These are phyloP conservation scores for Arthromyces matolae DNA, from an alignment of 768 basidiomycete genomes.

Conservation along the genomic window DNA sequence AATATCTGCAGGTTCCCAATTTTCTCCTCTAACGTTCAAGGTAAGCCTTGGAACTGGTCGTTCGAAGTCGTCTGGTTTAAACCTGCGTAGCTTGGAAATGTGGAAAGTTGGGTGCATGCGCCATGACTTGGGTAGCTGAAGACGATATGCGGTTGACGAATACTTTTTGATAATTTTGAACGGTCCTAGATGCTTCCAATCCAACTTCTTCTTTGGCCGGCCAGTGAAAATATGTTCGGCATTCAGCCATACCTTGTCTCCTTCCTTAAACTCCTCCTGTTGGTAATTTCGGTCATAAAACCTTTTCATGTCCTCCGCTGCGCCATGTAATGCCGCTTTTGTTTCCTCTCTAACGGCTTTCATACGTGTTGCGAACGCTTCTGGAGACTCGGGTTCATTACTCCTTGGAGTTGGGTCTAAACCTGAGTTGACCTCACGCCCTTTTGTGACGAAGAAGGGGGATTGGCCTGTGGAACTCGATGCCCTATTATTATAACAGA, in stretches of 20 bases:
- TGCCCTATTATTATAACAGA: conserved; percentile 28
- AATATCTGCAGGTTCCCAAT: not conserved
- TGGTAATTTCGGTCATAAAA: no score
- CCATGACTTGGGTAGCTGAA: no score
- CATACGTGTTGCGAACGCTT: not conserved
- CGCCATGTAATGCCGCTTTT: conserved; percentile 10
- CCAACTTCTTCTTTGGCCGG: conserved; percentile 11
- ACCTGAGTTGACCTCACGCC: not conserved
- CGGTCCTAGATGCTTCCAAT: no score
- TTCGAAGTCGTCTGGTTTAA: not conserved
- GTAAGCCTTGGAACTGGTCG: not conserved
- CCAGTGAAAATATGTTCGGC: conserved; percentile 13
- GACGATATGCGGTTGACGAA: no score
- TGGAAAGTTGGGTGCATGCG: not conserved
- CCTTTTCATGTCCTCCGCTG: conserved; percentile 19
- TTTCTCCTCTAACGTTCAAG: not conserved
- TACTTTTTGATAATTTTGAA: no score
- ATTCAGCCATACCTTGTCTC: conserved; percentile 23
- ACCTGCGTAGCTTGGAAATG: not conserved
- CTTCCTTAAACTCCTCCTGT: conserved; percentile 11
- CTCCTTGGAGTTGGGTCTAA: not conserved
- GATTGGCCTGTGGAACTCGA: conserved; percentile 23
- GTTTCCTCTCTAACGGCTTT: conserved; percentile 14
- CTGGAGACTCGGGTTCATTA: not conserved
- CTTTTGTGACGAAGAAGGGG: conserved; percentile 5